phyloP scores from a whole-genome alignment of 345 rosid species.

The Eucalyptus brandiana region DNA sequence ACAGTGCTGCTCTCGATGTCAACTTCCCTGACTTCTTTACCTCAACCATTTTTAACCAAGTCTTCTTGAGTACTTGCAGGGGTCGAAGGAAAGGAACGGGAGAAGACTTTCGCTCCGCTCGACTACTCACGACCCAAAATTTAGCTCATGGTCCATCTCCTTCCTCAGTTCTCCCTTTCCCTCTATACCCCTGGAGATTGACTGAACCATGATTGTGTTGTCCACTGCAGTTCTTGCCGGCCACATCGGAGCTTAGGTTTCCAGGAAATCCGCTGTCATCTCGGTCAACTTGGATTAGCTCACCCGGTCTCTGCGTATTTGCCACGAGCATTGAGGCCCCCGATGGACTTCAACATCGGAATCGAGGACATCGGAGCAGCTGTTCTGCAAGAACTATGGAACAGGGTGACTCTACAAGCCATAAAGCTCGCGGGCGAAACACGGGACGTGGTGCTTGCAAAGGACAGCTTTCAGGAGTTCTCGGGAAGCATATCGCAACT shows the following conservation, averaged over 20 bases:
- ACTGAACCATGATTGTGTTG: neutral
- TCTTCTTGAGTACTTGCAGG: neutral
- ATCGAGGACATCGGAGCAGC: slow-evolving; percentile 15
- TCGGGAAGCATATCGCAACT: slow-evolving; percentile 16
- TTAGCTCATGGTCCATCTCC: neutral
- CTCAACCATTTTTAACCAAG: neutral
- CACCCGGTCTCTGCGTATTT: neutral
- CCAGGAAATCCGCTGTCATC: neutral
- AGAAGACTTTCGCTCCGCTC: neutral
- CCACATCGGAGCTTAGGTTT: neutral
- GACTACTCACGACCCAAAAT: neutral
- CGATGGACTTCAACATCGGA: slow-evolving; percentile 5
- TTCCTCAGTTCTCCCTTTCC: neutral
- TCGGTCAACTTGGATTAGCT: neutral
- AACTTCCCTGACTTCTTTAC: neutral
- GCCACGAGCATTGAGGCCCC: neutral
- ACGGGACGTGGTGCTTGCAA: slow-evolving; percentile 17
- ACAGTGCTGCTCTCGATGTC: neutral
- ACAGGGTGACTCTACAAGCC: slow-evolving; percentile 13
- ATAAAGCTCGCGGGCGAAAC: slow-evolving; percentile 16
- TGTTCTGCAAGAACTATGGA: slow-evolving; percentile 26
- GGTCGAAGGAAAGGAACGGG: neutral
- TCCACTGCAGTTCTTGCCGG: neutral
- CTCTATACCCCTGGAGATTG: neutral
- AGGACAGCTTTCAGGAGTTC: slow-evolving; percentile 18